Conservation (phyloP, 306 rosid species). For the Begonia masoniana region DNA sequence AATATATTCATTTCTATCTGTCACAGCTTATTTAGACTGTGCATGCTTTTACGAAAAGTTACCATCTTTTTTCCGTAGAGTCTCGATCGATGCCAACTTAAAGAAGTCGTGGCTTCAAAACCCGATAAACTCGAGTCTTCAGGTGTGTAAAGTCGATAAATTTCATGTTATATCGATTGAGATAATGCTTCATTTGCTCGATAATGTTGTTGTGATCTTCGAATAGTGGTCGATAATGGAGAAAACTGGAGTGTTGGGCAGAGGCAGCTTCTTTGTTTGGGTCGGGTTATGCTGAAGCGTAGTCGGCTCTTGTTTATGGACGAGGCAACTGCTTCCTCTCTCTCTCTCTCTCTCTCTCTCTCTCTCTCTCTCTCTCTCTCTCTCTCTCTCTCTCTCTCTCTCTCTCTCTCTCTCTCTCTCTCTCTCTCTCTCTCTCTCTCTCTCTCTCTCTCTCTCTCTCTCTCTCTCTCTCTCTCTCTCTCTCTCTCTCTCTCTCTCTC, state of each 20-base stretch:
- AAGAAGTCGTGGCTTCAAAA: constrained; percentile 67
- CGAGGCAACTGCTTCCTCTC: constrained; percentile 92
- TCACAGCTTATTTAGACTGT: background rate
- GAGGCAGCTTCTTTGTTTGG: constrained; percentile 86
- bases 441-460: too few relatives aligned
- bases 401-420: too few relatives aligned
- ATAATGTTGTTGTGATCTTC: background rate
- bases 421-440: too few relatives aligned
- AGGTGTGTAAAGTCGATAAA: constrained; percentile 31
- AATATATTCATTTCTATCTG: background rate
- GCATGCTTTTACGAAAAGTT: too few relatives aligned
- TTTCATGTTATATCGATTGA: background rate
- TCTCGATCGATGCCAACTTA: constrained; percentile 87
- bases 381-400: too few relatives aligned
- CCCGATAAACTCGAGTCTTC: constrained; percentile 63
- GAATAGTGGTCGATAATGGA: constrained; percentile 66
- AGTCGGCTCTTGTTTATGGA: constrained; percentile 86
- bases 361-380: too few relatives aligned
- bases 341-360: too few relatives aligned
- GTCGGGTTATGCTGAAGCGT: constrained; percentile 83
- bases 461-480: too few relatives aligned
- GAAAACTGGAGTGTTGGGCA: constrained; percentile 99
- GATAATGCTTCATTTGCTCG: too few relatives aligned
- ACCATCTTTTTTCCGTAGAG: constrained; percentile 27
- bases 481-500: too few relatives aligned